Evolutionary conservation across 208 protist genomes (phyloP), one percentile per base, ranked within the genome.

Genomic region (Phytomonas sp.): DNA sequence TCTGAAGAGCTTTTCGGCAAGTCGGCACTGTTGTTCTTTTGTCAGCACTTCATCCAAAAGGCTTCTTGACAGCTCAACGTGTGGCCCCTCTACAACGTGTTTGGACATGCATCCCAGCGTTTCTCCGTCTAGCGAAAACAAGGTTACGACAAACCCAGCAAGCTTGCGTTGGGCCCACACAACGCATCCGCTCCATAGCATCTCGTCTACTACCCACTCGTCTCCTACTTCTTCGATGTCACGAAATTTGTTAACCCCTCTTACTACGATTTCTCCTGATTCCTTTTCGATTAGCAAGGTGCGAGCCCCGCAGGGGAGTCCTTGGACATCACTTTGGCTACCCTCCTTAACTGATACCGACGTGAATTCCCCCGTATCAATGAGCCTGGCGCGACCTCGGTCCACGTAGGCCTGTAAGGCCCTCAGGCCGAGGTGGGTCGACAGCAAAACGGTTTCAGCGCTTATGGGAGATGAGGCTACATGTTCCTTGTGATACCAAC

Each of bases 221-320:
- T 49, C 33, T 33, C 78, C 72, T 19, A 91, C 80, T 11, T 83
- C 82, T 16, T 73, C 76, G 8, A 88, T 16, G 65, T 93, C 88
- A 69, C 92, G 86, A 63, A 96, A 96, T 70, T 96, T 96, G 74
- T 96, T 94, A 31, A 96, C 72, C 37, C 91, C 88, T 56, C 91
- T 82, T 42, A 84, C 79, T n/a, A 87, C 63, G 42, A 96, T 86
- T n/a, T 73, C 71, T 40, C 79, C 83, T 26, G 70, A 76, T 31
- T 70, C 67, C 23, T n/a, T 29, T 49, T 88, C 69, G 10, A 96
- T 63, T 4, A 96, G 64, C 6, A 96, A 77, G 23, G 78, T 89
- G 14, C 91, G 79, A 23, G 91, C 91, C 29, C 88, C 91, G 63
- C 81, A 92, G 4, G 86, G 84, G 14, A 96, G 83, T 31, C 67